Evolutionary conservation across 129 eudicot species (phyloP), one percentile per base, ranked within the genome.

Genomic region (Tanacetum coccineum): DNA sequence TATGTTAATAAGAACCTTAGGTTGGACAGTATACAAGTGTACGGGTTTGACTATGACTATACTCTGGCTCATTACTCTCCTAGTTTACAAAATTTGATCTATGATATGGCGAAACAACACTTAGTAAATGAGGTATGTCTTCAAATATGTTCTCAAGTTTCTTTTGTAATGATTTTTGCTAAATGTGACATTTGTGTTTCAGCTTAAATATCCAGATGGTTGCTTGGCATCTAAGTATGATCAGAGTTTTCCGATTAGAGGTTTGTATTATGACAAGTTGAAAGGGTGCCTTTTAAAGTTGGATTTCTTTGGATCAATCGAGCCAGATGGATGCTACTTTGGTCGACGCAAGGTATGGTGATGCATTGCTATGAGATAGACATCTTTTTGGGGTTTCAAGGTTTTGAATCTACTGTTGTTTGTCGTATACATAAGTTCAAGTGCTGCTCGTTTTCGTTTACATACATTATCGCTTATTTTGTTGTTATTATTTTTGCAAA

Each of bases 241-340:
- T 77, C 79, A 74, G 36, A 76, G 84, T 62, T 94, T 94, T 82
- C 99, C 99, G 3, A 89, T 94, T 57, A 82, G 99, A 83, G 99
- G 99, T 44, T 70, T 94, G 66, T 93, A 84, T 65, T 93, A 93
- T 72, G 99, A 93, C 82, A 93, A 82, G 83, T 79, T 64, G 55
- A 93, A 93, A 82, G 99, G 99, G 49, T 87, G 95, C 76, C 91
- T 93, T 51, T 62, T 94, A 81, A 94, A 94, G 88, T 74, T 94
- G 69, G 99, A 94, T 85, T 94, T 94, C 77, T 94, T 94, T 78
- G 99, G 99, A 67, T 84, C 99, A 25, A 94, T 94, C 71, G 99
- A 94, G 86, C 99, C 90, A 36, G 96, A 84, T 75, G 96, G 99
- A 62, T 93, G 99, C 84, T 93, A 84, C 71, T 93, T 78, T 82